These are phyloP conservation scores for Schwanniomyces occidentalis DNA, from an alignment of 805 yeast species.

Conservation along the genomic window DNA sequence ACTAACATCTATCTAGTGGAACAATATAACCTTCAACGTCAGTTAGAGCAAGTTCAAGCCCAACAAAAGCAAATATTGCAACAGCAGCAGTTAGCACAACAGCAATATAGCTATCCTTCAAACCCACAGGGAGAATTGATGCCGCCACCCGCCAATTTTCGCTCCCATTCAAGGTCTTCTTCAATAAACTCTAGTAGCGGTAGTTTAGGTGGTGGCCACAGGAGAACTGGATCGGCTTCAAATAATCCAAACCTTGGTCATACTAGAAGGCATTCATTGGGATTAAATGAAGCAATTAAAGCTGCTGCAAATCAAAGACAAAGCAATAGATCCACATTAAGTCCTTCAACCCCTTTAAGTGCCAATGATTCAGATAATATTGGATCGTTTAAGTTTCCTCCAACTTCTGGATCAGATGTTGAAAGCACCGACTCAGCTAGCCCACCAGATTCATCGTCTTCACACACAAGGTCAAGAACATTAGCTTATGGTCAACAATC, in stretches of 20 bases:
- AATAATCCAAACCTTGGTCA: conserved; percentile 57
- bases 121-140: conserved; percentile 17
- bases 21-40: conserved; percentile 86
- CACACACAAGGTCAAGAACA: conserved; percentile 38
- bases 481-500: conserved; percentile 46
- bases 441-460: conserved; percentile 13
- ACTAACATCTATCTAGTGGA: conserved; percentile 48
- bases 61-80: conserved; percentile 88
- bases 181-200: conserved; percentile 20
- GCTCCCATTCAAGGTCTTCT: conserved; percentile 37
- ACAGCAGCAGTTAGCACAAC: conserved; percentile 49
- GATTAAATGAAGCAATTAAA: conserved; percentile 86
- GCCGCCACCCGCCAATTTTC: conserved; percentile 23
- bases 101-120: conserved; percentile 27
- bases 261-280: conserved; percentile 87
- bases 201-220: conserved; percentile 22
- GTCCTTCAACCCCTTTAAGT: conserved; percentile 25
- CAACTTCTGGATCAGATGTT: conserved; percentile 26
- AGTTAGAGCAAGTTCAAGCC: conserved; percentile 85
- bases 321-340: conserved; percentile 35
- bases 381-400: conserved; percentile 58
- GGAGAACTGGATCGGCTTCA: conserved; percentile 34
- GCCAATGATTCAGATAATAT: conserved; percentile 13
- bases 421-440: conserved; percentile 12
- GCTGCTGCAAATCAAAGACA: conserved; percentile 92